These are phyloP conservation scores for Eucalyptus cloeziana DNA, from an alignment of 345 rosid genomes.

Conservation along the genomic window DNA sequence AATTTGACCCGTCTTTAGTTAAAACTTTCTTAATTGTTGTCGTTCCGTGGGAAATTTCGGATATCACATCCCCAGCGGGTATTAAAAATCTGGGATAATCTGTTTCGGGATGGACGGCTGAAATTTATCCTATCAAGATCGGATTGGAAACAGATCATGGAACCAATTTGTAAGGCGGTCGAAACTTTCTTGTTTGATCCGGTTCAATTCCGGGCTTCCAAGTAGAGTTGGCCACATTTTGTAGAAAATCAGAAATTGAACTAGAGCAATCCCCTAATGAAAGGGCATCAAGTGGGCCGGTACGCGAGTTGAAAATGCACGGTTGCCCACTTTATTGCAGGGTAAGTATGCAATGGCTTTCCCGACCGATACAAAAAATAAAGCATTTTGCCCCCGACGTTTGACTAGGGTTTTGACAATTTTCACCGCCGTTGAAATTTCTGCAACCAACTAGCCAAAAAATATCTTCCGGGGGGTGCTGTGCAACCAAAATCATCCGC, in stretches of 20 bases:
- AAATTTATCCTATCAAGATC: too few relatives aligned
- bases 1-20: not conserved
- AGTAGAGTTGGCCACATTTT: not conserved
- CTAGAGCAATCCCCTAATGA: not conserved
- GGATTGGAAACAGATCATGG: rapidly evolving
- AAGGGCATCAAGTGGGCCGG: not conserved
- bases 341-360: too few relatives aligned
- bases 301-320: not conserved
- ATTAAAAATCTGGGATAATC: rapidly evolving
- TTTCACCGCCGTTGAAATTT: not conserved
- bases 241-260: not conserved
- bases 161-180: rapidly evolving
- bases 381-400: not conserved
- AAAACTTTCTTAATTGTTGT: not conserved
- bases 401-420: not conserved
- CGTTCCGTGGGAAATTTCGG: rapidly evolving
- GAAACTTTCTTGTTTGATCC: rapidly evolving
- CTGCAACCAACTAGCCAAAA: not conserved
- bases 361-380: not conserved
- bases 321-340: not conserved
- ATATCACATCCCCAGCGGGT: rapidly evolving
- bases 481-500: not conserved
- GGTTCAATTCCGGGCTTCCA: rapidly evolving
- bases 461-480: not conserved
- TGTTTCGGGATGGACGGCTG: rapidly evolving